phyloP scores from a whole-genome alignment of 2,329 filamentous ascomycete species.

The Alternaria panax region DNA sequence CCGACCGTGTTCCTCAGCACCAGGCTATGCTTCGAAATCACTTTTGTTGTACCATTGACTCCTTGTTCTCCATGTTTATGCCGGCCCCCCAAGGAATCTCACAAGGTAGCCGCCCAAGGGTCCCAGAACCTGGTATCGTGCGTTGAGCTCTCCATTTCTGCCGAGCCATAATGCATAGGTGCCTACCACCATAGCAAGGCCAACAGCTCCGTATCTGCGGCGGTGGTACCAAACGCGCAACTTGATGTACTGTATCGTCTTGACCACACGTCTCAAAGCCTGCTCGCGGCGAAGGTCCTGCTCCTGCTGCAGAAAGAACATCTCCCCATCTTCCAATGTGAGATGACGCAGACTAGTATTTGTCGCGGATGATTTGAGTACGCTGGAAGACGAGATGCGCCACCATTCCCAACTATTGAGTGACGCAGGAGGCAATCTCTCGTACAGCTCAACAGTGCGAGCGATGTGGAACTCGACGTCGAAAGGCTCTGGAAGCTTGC shows the following conservation, averaged over 20 bases:
- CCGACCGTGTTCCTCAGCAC: background rate
- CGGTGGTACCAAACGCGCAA: constrained; percentile 69
- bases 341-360: constrained; percentile 60
- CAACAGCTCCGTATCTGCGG: constrained; percentile 63
- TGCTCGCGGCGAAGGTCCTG: constrained; percentile 74
- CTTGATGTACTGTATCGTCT: constrained; percentile 43
- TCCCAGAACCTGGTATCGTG: constrained; percentile 20
- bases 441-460: constrained; percentile 69
- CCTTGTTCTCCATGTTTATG: background rate
- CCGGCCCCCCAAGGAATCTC: constrained; percentile 18
- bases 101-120: constrained; percentile 27
- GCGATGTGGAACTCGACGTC: constrained; percentile 80
- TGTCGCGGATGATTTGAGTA: constrained; percentile 80
- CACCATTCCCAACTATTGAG: constrained; percentile 72
- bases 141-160: constrained; percentile 19
- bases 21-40: constrained; percentile 13
- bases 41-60: constrained; percentile 6
- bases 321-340: constrained; percentile 70
- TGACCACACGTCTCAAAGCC: constrained; percentile 48
- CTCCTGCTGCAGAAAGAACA: constrained; percentile 74
- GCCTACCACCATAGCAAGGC: constrained; percentile 60
- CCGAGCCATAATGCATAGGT: constrained; percentile 48
- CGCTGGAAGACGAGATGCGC: constrained; percentile 75
- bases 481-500: constrained; percentile 82
- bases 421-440: constrained; percentile 72